A percentile compares a stretch with the other conserved stretches of the same genome.
These are phyloP conservation scores for Stagonosporopsis tanaceti DNA, from an alignment of 2,329 filamentous ascomycete species.

Conservation along the genomic window DNA sequence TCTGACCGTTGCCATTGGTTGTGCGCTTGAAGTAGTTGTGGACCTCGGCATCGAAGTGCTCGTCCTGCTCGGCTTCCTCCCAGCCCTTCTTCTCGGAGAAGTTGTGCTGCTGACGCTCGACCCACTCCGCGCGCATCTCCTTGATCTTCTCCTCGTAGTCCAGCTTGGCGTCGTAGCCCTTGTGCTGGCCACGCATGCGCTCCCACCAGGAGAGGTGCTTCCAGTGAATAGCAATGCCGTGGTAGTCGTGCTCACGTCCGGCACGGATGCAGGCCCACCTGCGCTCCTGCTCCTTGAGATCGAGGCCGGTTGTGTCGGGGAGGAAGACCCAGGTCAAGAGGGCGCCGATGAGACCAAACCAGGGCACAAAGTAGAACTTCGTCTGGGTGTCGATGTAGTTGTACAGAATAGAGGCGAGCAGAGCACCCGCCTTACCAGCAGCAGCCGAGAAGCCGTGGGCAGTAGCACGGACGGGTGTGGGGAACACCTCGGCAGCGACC, in stretches of 20 bases:
- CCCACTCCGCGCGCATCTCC: slow-evolving; percentile 72
- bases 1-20: slow-evolving; percentile 28
- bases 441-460: slow-evolving; percentile 96
- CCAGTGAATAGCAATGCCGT: slow-evolving; percentile 90
- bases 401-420: slow-evolving; percentile 87
- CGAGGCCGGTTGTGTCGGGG: slow-evolving; percentile 95
- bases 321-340: slow-evolving; percentile 84
- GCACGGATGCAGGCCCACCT: slow-evolving; percentile 87
- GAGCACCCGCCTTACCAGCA: slow-evolving; percentile 85
- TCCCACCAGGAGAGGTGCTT: slow-evolving; percentile 90
- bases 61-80: slow-evolving; percentile 40
- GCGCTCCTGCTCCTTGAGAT: slow-evolving; percentile 96
- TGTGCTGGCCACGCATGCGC: slow-evolving; percentile 77
- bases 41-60: slow-evolving; percentile 41
- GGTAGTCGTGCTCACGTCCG: slow-evolving; percentile 82
- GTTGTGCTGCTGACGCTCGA: slow-evolving; percentile 64
- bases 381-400: slow-evolving; percentile 88
- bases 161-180: slow-evolving; percentile 78
- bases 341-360: slow-evolving; percentile 91
- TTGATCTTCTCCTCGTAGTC: slow-evolving; percentile 86
- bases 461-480: slow-evolving; percentile 88
- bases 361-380: slow-evolving; percentile 92
- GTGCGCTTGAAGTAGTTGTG: slow-evolving; percentile 47
- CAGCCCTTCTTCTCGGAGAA: slow-evolving; percentile 43
- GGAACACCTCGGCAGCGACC: slow-evolving; percentile 95